Evolutionary conservation across 176 grass and related monocot species (phyloP), one percentile per base, ranked within the genome.

Genomic region (Guadua angustifolia): DNA sequence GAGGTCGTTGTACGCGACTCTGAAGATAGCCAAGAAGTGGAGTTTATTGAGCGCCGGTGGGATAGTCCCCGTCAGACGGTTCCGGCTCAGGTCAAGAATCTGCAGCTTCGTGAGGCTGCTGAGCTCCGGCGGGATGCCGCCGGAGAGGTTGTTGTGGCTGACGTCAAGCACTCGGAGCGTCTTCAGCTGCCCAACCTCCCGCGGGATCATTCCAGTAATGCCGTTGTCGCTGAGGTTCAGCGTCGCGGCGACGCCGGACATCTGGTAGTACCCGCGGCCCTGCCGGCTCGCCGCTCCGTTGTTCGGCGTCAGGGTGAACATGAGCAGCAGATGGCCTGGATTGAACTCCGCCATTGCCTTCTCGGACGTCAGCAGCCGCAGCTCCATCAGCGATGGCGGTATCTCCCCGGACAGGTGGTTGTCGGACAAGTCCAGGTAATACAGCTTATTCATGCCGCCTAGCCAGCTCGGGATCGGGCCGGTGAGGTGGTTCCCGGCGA

Each of bases 361-460:
- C 56, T 85, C 89, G 3, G 89, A 85, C 16, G 65, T 66, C 26
- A 91, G 65, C n/a, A 88, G 55, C n/a, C 10, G 85, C 57, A 91
- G 66, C 45, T 70, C 85, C 71, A 22, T 85, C 67, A 92, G 50
- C n/a, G 78, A 84, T 49, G 66, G 72, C 36, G 90, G 82, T 10
- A 91, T 72, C 59, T 73, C 72, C 0, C 90, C 86, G 32, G 74
- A 74, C 1, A 92, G 65, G 5, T 45, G 50, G 78, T 92, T 92
- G 10, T 21, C 59, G 0, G 90, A 88, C 49, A 92, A 12, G 79
- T 92, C 90, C 12, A 92, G 12, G 53, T 92, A 92, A 69, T 82
- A 88, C 3, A 92, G 83, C 13, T 56, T 85, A 49, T 71, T 80
- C 79, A 92, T 60, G 46, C 18, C 6, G 18, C 86, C 86, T 38